Conservation (phyloP, 345 rosid species). For the Brassica juncea region DNA sequence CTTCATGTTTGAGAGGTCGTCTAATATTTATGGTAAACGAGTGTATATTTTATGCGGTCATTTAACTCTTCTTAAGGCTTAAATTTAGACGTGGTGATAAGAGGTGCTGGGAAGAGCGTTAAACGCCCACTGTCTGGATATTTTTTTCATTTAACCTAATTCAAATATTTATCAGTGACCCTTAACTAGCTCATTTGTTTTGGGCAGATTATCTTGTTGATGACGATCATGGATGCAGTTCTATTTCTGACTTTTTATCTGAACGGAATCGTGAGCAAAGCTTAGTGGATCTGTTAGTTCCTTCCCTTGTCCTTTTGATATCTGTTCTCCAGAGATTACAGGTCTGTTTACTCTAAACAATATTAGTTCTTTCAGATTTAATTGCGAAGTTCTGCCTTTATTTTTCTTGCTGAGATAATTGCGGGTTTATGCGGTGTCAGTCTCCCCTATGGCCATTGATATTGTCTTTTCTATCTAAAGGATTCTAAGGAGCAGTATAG, state of each 20-base stretch:
- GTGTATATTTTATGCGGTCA: slow-evolving; percentile 5
- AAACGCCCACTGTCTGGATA: slow-evolving; percentile 18
- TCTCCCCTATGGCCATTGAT: slow-evolving; percentile 24
- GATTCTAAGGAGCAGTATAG: slow-evolving; percentile 88
- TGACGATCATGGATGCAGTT: slow-evolving; percentile 93
- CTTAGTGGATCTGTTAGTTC: slow-evolving; percentile 83
- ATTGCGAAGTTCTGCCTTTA: neutral
- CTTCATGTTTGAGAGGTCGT: slow-evolving; percentile 87
- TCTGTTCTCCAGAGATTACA: slow-evolving; percentile 75
- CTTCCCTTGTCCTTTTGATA: slow-evolving; percentile 75
- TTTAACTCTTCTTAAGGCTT: neutral
- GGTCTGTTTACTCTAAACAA: slow-evolving; percentile 49
- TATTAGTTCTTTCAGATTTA: slow-evolving; percentile 9
- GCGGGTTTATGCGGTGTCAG: neutral
- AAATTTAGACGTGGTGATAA: slow-evolving; percentile 10
- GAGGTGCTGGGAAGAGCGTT: slow-evolving; percentile 17
- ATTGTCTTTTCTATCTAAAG: slow-evolving; percentile 45
- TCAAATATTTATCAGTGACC: neutral
- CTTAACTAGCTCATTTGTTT: slow-evolving; percentile 29
- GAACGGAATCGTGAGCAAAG: slow-evolving; percentile 97
- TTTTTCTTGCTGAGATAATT: neutral
- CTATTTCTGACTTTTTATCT: slow-evolving; percentile 86
- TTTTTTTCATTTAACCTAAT: neutral
- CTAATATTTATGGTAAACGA: slow-evolving; percentile 79
- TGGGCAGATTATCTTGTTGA: slow-evolving; percentile 91